Percentiles rank a stretch among this genome's conserved stretches.
These are phyloP conservation scores for Epichloe festucae DNA, from an alignment of 2,329 filamentous ascomycete species.

Conservation along the genomic window DNA sequence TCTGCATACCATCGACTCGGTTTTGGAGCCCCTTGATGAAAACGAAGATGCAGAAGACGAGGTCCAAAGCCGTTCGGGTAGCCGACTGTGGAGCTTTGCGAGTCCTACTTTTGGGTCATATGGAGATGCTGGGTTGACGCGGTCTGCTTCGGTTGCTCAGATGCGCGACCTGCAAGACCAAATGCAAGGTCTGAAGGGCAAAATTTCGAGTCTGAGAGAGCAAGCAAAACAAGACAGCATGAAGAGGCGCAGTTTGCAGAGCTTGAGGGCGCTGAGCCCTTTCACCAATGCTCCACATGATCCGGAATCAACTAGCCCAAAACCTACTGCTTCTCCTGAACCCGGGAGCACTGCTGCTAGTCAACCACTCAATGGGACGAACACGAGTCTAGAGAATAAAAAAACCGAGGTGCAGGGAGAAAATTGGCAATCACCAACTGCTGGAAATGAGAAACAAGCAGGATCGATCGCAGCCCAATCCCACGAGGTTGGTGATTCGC, in stretches of 20 bases:
- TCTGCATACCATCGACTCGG: slow-evolving; percentile 26
- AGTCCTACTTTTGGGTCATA: slow-evolving; percentile 32
- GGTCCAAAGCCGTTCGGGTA: slow-evolving; percentile 16
- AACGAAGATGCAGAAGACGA: slow-evolving; percentile 23
- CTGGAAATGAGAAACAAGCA: slow-evolving; percentile 5
- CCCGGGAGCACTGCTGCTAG: slow-evolving; percentile 3
- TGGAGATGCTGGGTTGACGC: slow-evolving; percentile 37
- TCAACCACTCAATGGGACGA: not conserved
- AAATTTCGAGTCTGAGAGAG: slow-evolving; percentile 68
- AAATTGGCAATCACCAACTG: slow-evolving; percentile 2
- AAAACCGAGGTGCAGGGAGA: not conserved
- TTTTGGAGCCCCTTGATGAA: slow-evolving; percentile 42
- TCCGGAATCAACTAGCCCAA: slow-evolving; percentile 9
- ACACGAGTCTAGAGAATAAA: not conserved
- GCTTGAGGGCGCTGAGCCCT: slow-evolving; percentile 61
- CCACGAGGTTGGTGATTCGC: not conserved
- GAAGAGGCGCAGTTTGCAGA: slow-evolving; percentile 64
- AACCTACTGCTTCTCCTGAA: slow-evolving; percentile 8
- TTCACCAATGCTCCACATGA: slow-evolving; percentile 53
- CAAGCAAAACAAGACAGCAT: slow-evolving; percentile 68
- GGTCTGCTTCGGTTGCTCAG: slow-evolving; percentile 60
- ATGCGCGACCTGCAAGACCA: slow-evolving; percentile 67
- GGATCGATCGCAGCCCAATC: not conserved
- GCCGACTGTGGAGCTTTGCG: slow-evolving; percentile 24
- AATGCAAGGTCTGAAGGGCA: slow-evolving; percentile 73